Percentiles rank a stretch among this genome's conserved stretches.
Evolutionary conservation across 768 basidiomycete species (phyloP).

Genomic region (Hysterangium stoloniferum): DNA sequence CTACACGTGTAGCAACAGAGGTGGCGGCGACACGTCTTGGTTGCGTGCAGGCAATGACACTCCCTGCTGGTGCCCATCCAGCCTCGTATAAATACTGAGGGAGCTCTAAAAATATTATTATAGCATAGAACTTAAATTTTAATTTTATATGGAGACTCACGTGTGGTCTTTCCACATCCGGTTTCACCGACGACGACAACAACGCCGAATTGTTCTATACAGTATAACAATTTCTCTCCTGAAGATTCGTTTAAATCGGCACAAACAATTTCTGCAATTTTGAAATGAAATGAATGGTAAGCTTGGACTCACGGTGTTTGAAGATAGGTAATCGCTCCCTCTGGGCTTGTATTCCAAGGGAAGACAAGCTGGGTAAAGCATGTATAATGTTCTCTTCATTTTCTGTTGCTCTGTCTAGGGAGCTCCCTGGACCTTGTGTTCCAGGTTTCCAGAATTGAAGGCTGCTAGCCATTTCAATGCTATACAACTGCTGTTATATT

Average conservation of each 20-base stretch:
- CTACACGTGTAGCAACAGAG: slow-evolving; percentile 85
- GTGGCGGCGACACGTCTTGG: slow-evolving; percentile 92
- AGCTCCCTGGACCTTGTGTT: slow-evolving; percentile 74
- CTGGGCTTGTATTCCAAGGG: slow-evolving; percentile 63
- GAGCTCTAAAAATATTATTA: slow-evolving; percentile 49
- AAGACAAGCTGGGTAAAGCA: slow-evolving; percentile 48
- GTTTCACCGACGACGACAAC: slow-evolving; percentile 91
- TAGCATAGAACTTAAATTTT: background rate
- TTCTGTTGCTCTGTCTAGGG: slow-evolving; percentile 75
- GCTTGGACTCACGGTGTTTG: slow-evolving; percentile 61
- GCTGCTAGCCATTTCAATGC: slow-evolving; percentile 4
- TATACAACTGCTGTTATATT: no score
- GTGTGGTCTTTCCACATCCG: slow-evolving; percentile 96
- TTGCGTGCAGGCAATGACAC: slow-evolving; percentile 87
- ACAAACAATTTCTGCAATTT: no score
- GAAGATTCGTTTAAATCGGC: no score
- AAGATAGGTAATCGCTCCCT: slow-evolving; percentile 82
- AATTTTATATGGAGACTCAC: slow-evolving; percentile 38
- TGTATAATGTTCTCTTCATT: slow-evolving; percentile 65
- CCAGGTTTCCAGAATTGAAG: slow-evolving; percentile 90
- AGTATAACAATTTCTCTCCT: slow-evolving; percentile 78
- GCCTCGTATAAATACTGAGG: slow-evolving; percentile 92
- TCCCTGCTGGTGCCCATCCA: slow-evolving; percentile 82
- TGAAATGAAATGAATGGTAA: background rate
- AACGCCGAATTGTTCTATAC: slow-evolving; percentile 76